Conservation (phyloP, 2,329 filamentous ascomycete species). For the Atkinsonella texensis region DNA sequence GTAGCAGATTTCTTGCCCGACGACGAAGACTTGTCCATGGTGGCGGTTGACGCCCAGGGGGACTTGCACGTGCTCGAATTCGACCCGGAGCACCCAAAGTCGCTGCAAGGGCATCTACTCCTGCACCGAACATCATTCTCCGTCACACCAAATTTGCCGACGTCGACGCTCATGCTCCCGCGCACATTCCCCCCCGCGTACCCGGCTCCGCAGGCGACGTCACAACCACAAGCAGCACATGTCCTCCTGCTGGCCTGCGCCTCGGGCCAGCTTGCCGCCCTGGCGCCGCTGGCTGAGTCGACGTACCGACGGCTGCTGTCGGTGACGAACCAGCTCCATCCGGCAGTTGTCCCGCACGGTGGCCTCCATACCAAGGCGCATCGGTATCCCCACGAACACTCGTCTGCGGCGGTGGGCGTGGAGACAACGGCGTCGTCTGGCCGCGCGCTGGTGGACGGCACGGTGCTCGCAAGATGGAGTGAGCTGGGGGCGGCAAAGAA, state of each 20-base stretch:
- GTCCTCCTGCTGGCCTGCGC: constrained; percentile 58
- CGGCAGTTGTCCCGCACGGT: constrained; percentile 61
- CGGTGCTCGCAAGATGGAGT: constrained; percentile 60
- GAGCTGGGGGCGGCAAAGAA: constrained; percentile 62
- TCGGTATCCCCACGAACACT: constrained; percentile 36
- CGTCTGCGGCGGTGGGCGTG: constrained; percentile 35
- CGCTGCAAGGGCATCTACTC: constrained; percentile 75
- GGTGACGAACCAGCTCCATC: constrained; percentile 67
- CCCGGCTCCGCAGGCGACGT: constrained; percentile 6
- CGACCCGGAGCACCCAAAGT: constrained; percentile 91
- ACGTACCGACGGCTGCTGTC: constrained; percentile 75
- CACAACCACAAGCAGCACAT: constrained; percentile 19
- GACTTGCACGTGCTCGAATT: constrained; percentile 86
- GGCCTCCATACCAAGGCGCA: constrained; percentile 78
- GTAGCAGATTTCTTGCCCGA: constrained; percentile 82
- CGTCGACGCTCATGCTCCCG: constrained; percentile 64
- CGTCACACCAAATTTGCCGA: constrained; percentile 64
- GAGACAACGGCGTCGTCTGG: constrained; percentile 43
- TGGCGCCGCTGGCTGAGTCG: constrained; percentile 67
- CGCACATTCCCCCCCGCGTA: constrained; percentile 39
- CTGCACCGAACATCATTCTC: constrained; percentile 83
- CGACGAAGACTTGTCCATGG: constrained; percentile 68
- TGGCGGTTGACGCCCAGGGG: constrained; percentile 73
- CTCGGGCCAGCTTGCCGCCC: constrained; percentile 63
- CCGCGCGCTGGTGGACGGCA: constrained; percentile 65